These are phyloP conservation scores for Exophiala aquamarina DNA, from an alignment of 2,329 filamentous ascomycete genomes.

Conservation along the genomic window DNA sequence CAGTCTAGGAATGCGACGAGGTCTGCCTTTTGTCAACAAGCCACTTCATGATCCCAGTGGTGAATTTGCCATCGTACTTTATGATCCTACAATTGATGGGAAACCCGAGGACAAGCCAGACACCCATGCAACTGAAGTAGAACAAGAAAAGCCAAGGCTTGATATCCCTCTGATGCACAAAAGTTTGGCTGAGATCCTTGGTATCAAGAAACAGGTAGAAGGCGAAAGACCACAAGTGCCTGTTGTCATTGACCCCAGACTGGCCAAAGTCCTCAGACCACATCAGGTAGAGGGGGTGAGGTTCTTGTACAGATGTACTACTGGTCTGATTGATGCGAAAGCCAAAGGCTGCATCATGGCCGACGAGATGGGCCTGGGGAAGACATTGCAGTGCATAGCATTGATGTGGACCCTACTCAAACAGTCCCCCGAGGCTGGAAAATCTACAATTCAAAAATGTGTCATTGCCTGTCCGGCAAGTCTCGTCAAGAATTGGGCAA, in stretches of 20 bases:
- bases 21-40: constrained; percentile 81
- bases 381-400: constrained; percentile 95
- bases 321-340: constrained; percentile 89
- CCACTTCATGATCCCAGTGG: constrained; percentile 90
- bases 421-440: constrained; percentile 93
- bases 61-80: constrained; percentile 93
- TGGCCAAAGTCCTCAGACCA: constrained; percentile 86
- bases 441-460: constrained; percentile 89
- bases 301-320: constrained; percentile 93
- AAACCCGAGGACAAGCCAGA: constrained; percentile 58
- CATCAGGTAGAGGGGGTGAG: constrained; percentile 98
- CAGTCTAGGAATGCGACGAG: constrained; percentile 79
- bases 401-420: constrained; percentile 96
- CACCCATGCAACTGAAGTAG: constrained; percentile 22
- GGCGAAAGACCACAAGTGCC: constrained; percentile 82
- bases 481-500: constrained; percentile 96
- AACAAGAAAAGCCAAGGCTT: constrained; percentile 53
- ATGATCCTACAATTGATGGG: constrained; percentile 91
- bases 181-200: constrained; percentile 90
- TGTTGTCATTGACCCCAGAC: constrained; percentile 88
- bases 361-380: constrained; percentile 97
- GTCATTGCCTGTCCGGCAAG: constrained; percentile 96
- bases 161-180: constrained; percentile 87
- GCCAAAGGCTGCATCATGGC: constrained; percentile 99
- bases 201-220: constrained; percentile 86